phyloP scores from a whole-genome alignment of 768 basidiomycete species.

The Lanmaoa rubissima region DNA sequence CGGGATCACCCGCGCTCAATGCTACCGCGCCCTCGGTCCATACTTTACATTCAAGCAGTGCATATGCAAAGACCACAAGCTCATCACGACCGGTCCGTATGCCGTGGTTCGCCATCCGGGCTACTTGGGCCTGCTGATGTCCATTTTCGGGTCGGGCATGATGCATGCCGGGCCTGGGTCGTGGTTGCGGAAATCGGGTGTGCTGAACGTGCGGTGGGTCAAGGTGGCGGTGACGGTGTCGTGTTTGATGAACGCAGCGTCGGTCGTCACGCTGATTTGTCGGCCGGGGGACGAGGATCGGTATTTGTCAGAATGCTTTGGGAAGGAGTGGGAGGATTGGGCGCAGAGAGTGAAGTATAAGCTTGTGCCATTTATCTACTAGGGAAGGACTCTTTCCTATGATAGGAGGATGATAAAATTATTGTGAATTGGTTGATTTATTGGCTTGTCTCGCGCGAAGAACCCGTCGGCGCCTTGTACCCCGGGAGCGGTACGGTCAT shows the following conservation, averaged over 20 bases:
- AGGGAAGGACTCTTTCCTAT: no score
- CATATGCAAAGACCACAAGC: constrained; percentile 18
- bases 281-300: constrained; percentile 24
- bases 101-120: constrained; percentile 29
- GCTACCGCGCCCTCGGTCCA: constrained; percentile 18
- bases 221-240: background rate
- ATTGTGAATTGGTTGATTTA: no score
- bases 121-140: constrained; percentile 16
- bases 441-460: no score
- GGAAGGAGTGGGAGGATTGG: constrained; percentile 22
- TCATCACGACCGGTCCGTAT: constrained; percentile 31
- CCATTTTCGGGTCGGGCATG: background rate
- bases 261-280: background rate
- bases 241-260: background rate
- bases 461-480: no score
- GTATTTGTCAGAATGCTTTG: constrained; percentile 16
- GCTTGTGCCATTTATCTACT: no score
- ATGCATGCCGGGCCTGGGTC: background rate
- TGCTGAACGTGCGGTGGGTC: background rate
- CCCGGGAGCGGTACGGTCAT: no score
- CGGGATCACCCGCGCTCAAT: constrained; percentile 1
- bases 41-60: constrained; percentile 20
- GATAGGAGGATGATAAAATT: no score
- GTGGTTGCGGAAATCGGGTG: background rate
- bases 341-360: constrained; percentile 8